Evolutionary conservation across 352 stramenopile species (phyloP).

Genomic region (Globisporangium camurandrum): DNA sequence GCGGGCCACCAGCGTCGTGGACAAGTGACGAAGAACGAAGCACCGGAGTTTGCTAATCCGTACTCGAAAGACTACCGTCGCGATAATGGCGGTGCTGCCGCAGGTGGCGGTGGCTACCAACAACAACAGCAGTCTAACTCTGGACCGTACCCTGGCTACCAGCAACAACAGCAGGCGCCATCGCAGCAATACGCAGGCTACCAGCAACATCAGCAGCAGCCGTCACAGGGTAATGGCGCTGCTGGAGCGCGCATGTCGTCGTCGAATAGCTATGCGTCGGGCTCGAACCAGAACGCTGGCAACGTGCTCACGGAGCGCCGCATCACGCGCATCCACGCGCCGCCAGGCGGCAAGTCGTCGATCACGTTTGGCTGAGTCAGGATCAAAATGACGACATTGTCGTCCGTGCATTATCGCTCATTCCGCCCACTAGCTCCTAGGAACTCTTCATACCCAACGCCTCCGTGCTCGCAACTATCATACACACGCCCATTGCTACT

Average conservation of each 20-base stretch:
- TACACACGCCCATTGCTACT: neutral
- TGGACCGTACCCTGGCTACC: constrained; percentile 7
- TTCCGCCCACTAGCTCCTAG: no score
- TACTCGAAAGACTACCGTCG: constrained; percentile 34
- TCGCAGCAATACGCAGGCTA: constrained; percentile 13
- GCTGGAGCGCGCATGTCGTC: constrained; percentile 21
- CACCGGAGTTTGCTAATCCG: constrained; percentile 38
- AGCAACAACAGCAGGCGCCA: constrained; percentile 17
- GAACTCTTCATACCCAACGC: no score
- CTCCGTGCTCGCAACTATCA: neutral
- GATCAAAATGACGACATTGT: no score
- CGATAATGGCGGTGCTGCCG: constrained; percentile 13
- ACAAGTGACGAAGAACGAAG: constrained; percentile 38
- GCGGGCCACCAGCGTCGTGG: constrained; percentile 38
- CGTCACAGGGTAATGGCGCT: constrained; percentile 10
- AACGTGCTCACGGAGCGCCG: constrained; percentile 88
- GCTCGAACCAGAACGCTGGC: constrained; percentile 82
- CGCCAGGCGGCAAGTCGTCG: constrained; percentile 74
- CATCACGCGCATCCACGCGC: constrained; percentile 86
- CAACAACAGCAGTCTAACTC: constrained; percentile 13
- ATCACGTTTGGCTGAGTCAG: constrained; percentile 73
- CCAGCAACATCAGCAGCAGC: constrained; percentile 13
- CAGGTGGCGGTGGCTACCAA: constrained; percentile 7
- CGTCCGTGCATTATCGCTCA: no score
- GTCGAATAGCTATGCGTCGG: constrained; percentile 81